These are phyloP conservation scores for Xylaria telfairii DNA, from an alignment of 495 filamentous ascomycete species.

Conservation along the genomic window DNA sequence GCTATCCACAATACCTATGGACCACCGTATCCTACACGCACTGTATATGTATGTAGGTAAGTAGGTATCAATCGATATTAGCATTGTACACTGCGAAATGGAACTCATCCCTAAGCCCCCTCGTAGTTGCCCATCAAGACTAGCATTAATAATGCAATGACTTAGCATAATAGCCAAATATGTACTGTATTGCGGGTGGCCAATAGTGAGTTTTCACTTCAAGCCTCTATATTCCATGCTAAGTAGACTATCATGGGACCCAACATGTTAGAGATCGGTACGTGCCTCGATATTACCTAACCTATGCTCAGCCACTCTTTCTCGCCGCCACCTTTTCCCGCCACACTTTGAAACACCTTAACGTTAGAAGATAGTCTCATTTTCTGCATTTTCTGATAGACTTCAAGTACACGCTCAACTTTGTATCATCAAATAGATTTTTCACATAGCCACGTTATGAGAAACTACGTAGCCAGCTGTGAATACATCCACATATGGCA, in stretches of 20 bases:
- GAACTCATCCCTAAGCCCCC: no score
- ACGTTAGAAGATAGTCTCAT: no score
- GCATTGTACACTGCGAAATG: background rate
- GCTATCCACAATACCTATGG: background rate
- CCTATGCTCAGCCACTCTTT: no score
- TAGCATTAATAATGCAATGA: background rate
- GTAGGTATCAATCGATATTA: background rate
- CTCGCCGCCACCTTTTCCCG: background rate
- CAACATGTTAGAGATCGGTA: background rate
- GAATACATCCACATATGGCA: background rate
- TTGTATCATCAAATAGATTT: background rate
- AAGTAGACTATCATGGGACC: background rate
- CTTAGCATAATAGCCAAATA: no score
- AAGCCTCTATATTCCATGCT: background rate
- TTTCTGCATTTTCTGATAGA: background rate
- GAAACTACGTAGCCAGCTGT: background rate
- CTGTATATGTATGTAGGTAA: no score
- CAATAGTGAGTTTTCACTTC: background rate
- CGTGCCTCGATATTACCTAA: no score
- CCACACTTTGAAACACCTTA: background rate
- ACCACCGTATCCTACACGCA: background rate
- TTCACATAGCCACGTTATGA: background rate
- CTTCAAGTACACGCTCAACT: background rate
- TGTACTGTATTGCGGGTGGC: no score
- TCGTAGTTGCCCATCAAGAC: background rate